Conservation (phyloP, 257 asterid species). For the Rauvolfia tetraphylla region DNA sequence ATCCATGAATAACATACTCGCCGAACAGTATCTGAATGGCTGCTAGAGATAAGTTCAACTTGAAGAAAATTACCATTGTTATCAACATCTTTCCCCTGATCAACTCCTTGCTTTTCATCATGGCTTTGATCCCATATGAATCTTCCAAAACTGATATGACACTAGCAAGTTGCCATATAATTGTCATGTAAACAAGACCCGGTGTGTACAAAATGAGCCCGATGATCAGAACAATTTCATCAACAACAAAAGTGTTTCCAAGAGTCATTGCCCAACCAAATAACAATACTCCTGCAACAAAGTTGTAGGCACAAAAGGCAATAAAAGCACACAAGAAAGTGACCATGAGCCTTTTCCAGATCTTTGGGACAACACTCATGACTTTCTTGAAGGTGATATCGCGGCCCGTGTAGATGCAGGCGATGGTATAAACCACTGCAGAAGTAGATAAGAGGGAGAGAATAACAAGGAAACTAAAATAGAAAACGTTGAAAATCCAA, state of each 20-base stretch:
- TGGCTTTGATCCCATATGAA: conserved; percentile 44
- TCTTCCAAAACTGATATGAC: conserved; percentile 64
- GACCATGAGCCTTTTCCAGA: conserved; percentile 56
- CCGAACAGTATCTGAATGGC: conserved; percentile 23
- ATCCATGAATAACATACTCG: conserved; percentile 24
- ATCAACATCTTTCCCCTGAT: conserved; percentile 51
- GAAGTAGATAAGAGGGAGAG: conserved; percentile 65
- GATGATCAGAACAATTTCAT: conserved; percentile 8
- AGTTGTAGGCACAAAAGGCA: conserved; percentile 32
- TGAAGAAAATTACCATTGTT: conserved; percentile 33
- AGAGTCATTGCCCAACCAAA: conserved; percentile 1
- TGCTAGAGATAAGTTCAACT: conserved; percentile 22
- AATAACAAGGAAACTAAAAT: conserved; percentile 32
- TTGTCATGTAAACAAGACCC: conserved; percentile 44
- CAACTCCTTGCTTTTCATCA: conserved; percentile 47
- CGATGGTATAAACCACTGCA: conserved; percentile 60
- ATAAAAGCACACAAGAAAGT: conserved; percentile 44
- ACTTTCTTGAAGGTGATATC: conserved; percentile 42
- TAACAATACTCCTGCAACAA: conserved; percentile 16
- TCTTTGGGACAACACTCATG: conserved; percentile 56
- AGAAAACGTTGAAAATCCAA: conserved; percentile 30
- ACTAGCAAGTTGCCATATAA: conserved; percentile 62
- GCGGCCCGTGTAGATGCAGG: conserved; percentile 41
- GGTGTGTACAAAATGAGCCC: conserved; percentile 21
- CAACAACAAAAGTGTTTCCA: not conserved